phyloP scores from a whole-genome alignment of 225 moss, liverwort and hornwort genomes.

The Straminergon stramineum region DNA sequence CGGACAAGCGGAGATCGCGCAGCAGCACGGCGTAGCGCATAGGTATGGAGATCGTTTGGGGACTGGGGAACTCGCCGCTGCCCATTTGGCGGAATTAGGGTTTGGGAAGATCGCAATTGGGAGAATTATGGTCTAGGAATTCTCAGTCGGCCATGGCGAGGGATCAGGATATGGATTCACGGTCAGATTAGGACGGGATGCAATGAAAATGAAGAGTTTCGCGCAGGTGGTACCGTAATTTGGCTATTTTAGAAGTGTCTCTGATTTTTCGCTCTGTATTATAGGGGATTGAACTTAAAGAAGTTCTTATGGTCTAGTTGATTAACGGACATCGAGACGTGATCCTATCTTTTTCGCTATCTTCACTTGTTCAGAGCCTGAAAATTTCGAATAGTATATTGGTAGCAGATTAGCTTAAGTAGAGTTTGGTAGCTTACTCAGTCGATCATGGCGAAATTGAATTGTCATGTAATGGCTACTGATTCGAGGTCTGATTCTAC shows the following conservation, averaged over 20 bases:
- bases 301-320: background rate
- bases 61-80: background rate
- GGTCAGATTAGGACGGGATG: background rate
- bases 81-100: background rate
- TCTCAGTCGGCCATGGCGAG: background rate
- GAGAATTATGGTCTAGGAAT: background rate
- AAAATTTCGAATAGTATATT: background rate
- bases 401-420: background rate
- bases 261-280: background rate
- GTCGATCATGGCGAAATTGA: background rate
- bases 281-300: background rate
- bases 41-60: slow-evolving; percentile 16
- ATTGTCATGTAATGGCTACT: background rate
- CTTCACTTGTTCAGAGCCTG: background rate
- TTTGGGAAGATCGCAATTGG: background rate
- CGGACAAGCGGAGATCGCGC: slow-evolving; percentile 22
- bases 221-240: background rate
- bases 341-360: background rate
- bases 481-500: background rate
- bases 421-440: background rate
- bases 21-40: slow-evolving; percentile 41
- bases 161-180: background rate
- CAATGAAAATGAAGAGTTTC: background rate
- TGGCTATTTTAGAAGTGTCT: background rate
- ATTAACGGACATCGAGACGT: background rate